Evolutionary conservation across 129 eudicot species (phyloP).

Genomic region (Saussurea involucrata): DNA sequence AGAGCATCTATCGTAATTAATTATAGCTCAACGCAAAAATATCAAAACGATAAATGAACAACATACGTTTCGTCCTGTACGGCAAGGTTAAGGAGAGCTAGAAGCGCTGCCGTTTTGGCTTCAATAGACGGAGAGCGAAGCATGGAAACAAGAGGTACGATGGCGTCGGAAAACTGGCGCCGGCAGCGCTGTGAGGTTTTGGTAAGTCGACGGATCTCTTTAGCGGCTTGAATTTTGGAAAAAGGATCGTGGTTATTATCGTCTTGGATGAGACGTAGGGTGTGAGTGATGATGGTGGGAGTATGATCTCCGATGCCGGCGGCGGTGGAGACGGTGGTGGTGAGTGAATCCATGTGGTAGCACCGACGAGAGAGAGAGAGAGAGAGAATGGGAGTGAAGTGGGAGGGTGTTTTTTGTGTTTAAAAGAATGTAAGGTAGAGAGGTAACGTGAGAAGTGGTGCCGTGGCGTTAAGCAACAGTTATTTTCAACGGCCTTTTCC

Average conservation of each 20-base stretch:
- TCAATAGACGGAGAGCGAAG: conserved; percentile 44
- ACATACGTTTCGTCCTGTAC: conserved; percentile 88
- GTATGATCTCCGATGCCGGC: conserved; percentile 26
- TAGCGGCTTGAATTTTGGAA: conserved; percentile 60
- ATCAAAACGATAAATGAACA: background rate
- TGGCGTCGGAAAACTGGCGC: conserved; percentile 64
- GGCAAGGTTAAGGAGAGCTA: conserved; percentile 91
- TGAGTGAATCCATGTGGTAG: conserved; percentile 13
- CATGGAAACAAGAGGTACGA: conserved; percentile 69
- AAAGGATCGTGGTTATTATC: conserved; percentile 25
- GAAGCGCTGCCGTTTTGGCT: conserved; percentile 67
- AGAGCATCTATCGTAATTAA: background rate
- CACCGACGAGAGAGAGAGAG: conserved; percentile 3
- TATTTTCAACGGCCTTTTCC: conserved; percentile 7
- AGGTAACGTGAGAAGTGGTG: conserved; percentile 33
- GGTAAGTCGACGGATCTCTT: conserved; percentile 81
- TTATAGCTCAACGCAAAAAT: background rate
- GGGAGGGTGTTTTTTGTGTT: background rate
- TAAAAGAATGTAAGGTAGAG: conserved; percentile 20
- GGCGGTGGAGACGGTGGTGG: conserved; percentile 21
- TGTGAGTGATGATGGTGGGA: conserved; percentile 17
- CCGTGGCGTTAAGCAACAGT: conserved; percentile 75
- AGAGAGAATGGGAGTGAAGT: background rate
- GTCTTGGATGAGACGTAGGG: conserved; percentile 51
- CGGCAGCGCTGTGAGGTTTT: conserved; percentile 83